Evolutionary conservation across 805 yeast genomes (phyloP).

Genomic region (Crinitomyces ghanaensis): DNA sequence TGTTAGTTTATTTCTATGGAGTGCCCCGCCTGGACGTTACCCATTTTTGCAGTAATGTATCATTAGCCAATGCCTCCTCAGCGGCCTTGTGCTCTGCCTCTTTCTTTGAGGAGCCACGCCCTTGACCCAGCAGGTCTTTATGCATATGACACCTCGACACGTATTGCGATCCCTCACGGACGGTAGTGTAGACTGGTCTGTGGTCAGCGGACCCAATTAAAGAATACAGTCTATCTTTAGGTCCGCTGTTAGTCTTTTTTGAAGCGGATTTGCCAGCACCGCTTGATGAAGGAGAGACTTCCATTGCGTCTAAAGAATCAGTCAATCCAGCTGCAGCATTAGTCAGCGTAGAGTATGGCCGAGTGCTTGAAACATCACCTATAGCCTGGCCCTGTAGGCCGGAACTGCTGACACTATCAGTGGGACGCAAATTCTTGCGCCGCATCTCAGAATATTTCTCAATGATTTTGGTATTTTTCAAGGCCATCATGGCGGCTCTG

Average conservation of each 20-base stretch:
- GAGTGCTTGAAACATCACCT: not conserved
- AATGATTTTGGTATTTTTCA: conserved; percentile 43
- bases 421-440: conserved; percentile 21
- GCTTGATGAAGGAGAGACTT: too few relatives aligned
- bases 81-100: conserved; percentile 16
- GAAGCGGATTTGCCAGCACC: not conserved
- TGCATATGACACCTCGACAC: conserved; percentile 8
- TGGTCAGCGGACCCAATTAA: conserved; percentile 9
- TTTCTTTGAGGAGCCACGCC: conserved; percentile 12
- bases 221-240: conserved; percentile 13
- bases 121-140: conserved; percentile 11
- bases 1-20: too few relatives aligned
- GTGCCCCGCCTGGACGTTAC: too few relatives aligned
- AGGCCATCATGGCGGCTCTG: conserved; percentile 75
- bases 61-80: conserved; percentile 10
- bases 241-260: conserved; percentile 2
- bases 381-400: not conserved
- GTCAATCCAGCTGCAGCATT: not conserved
- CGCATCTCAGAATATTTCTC: conserved; percentile 54
- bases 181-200: conserved; percentile 11
- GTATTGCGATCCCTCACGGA: not conserved
- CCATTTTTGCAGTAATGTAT: conserved; percentile 8
- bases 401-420: not conserved
- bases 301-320: too few relatives aligned
- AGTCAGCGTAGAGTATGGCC: not conserved